These are phyloP conservation scores for Trichoderma koningiopsis DNA, from an alignment of 2,329 filamentous ascomycete genomes.

Conservation along the genomic window DNA sequence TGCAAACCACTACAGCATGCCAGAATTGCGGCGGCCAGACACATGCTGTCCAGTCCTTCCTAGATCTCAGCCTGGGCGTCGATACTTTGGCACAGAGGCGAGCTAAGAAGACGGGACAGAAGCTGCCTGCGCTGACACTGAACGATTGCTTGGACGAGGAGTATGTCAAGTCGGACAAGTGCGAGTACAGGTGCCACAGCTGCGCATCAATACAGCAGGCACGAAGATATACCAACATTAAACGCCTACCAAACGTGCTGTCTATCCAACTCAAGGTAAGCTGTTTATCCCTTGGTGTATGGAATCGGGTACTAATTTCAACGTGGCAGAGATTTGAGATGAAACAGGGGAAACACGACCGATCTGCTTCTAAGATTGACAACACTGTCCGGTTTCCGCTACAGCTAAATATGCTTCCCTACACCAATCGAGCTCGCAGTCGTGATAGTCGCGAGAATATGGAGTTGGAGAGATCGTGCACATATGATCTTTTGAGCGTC, in stretches of 20 bases:
- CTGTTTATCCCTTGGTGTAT: neutral
- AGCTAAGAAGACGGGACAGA: constrained; percentile 55
- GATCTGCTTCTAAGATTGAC: constrained; percentile 82
- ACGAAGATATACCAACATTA: constrained; percentile 80
- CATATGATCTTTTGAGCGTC: constrained; percentile 86
- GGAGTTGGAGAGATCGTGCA: constrained; percentile 65
- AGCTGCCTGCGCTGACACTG: constrained; percentile 52
- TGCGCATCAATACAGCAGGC: constrained; percentile 79
- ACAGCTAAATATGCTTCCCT: constrained; percentile 86
- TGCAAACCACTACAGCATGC: constrained; percentile 88
- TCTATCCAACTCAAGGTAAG: constrained; percentile 89
- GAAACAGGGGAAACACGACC: constrained; percentile 63
- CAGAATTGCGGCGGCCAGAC: constrained; percentile 83
- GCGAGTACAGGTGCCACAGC: constrained; percentile 82
- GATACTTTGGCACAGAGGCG: constrained; percentile 71
- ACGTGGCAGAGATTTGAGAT: constrained; percentile 69
- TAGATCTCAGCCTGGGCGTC: constrained; percentile 88
- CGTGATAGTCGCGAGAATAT: constrained; percentile 55
- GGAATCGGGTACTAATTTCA: neutral
- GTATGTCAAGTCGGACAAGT: constrained; percentile 84
- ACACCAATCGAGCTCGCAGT: constrained; percentile 68
- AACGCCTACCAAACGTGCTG: constrained; percentile 81
- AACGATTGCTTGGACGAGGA: constrained; percentile 79
- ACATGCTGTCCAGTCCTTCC: constrained; percentile 81
- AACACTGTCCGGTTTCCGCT: constrained; percentile 84